Base-by-base conservation (phyloP, 2,329 filamentous ascomycete genomes). In the Sporothrix protearum region DNA sequence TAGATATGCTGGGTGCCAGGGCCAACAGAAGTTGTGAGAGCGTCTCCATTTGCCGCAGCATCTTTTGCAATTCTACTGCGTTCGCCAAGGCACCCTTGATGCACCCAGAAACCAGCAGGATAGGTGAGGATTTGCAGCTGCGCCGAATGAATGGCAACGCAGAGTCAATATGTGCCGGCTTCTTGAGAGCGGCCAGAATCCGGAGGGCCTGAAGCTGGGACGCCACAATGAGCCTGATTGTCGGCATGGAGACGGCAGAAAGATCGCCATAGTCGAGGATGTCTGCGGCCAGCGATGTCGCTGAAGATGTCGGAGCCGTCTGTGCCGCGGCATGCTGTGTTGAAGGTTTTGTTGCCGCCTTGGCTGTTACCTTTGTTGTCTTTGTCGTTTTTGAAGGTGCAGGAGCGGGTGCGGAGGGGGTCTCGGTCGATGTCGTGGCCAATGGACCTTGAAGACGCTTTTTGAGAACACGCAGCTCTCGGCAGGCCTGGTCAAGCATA, bases 391-490 rank as follows among this genome's bases (percentile, higher is more conserved):
- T 59, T 9, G 61, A 1, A 19, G 73, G 73, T 30, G 74, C 71
- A 22, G 76, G 73, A 33, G 75, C 36, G 4, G 51, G 8, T 8
- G 63, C 22, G 16, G 63, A 9, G 1, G 22, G 19, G 9, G 28
- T 33, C 4, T 64, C 57, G 1, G 25, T 19, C 3, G 67, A 0
- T 8, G 71, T 63, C 19, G 76, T 76, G 1, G 66, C 9, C 10
- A 68, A 69, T 30, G 76, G 71, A n/a, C 73, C 75, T 63, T 91
- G 88, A 57, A 94, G 76, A 42, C 88, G 84, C 73, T 82, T 84
- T 78, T 92, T 93, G 74, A 94, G 78, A 12, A 89, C 81, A 53
- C 87, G 83, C 72, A 94, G 78, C 76, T 94, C 92, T 76, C 89
- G 92, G 55, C 88, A 80, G 0, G 92, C 91, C 71, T 90, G 82